Base-by-base conservation (phyloP, 305 asterid genomes). In the Galium porrigens region DNA sequence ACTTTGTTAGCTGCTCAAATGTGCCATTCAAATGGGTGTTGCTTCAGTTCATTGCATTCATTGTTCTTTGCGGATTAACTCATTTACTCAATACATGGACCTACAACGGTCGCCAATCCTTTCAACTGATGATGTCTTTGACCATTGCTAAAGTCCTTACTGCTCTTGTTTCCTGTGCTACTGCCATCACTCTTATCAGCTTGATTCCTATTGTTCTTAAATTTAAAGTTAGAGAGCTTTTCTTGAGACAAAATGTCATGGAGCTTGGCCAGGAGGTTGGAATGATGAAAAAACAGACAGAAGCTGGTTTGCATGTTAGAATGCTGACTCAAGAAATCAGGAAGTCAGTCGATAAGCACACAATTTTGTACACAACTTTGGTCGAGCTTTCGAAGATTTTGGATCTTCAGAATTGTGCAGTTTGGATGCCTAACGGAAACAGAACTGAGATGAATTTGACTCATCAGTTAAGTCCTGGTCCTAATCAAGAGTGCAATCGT, bases 21-120 rank as follows among this genome's bases (percentile, higher is more conserved):
- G 72, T 79, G 22, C 83, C 83, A 42, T 79, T 79, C 69, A 79
- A 76, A 71, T 79, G 83, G 83, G 83, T 79, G 42, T 75, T 79
- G 2, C 60, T 76, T 54, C 73, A 79, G 66, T 79, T 79, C 65
- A 76, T 76, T 61, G 76, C 74, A 15, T 79, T 79, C 72, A 79
- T 79, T 54, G 79, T 79, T 39, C 73, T 79, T 7, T 79, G 83
- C 63, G 83, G 83, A 53, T 65, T 79, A 48, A 79, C 83, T 1
- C 83, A 79, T 73, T 68, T 79, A 72, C 81, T 79, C 64, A 76
- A 65, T 54, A 81, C 73, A 9, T 79, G 79, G 81, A 79, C 79
- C 30, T 70, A 76, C 67, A 49, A 58, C 58, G 75, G 78, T 36
- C 82, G 70, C 8, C 81, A 77, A 32, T 76, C 83, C 58, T 79